Evolutionary conservation across 331 rosid species (phyloP).

Genomic region (Arachis monticola): DNA sequence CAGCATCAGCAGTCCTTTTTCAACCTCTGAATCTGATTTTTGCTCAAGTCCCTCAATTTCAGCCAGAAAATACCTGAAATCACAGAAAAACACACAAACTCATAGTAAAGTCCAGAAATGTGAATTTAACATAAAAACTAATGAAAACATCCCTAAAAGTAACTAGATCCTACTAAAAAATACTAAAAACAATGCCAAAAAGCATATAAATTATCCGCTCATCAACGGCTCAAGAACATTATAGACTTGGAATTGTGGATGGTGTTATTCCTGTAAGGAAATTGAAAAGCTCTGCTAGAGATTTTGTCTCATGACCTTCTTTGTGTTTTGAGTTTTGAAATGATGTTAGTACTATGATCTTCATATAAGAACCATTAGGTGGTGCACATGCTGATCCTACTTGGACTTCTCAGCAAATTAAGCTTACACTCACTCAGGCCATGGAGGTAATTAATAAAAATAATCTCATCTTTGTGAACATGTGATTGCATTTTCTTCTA

Average conservation of each 20-base stretch:
- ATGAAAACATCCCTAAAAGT: too few species aligned
- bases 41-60: too few species aligned
- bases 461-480: not conserved
- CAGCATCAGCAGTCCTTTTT: too few species aligned
- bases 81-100: too few species aligned
- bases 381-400: constrained; percentile 70
- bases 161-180: too few species aligned
- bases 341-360: not conserved
- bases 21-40: too few species aligned
- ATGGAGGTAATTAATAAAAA: constrained; percentile 48
- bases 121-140: too few species aligned
- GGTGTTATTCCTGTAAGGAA: constrained; percentile 64
- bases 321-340: not conserved
- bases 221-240: constrained; percentile 57
- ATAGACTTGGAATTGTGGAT: constrained; percentile 57
- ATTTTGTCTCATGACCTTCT: not conserved
- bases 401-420: constrained; percentile 69
- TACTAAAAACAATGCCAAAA: too few species aligned
- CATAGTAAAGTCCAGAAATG: too few species aligned
- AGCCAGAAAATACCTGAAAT: too few species aligned
- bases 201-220: too few species aligned
- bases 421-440: constrained; percentile 50
- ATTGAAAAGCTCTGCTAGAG: not conserved
- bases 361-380: constrained; percentile 66
- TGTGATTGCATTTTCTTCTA: not conserved